A percentile compares a stretch with the other conserved stretches of the same genome.
Conservation (phyloP, 371 early-diverging fungal species). For the Paramicrosporidium saccamoebae region DNA sequence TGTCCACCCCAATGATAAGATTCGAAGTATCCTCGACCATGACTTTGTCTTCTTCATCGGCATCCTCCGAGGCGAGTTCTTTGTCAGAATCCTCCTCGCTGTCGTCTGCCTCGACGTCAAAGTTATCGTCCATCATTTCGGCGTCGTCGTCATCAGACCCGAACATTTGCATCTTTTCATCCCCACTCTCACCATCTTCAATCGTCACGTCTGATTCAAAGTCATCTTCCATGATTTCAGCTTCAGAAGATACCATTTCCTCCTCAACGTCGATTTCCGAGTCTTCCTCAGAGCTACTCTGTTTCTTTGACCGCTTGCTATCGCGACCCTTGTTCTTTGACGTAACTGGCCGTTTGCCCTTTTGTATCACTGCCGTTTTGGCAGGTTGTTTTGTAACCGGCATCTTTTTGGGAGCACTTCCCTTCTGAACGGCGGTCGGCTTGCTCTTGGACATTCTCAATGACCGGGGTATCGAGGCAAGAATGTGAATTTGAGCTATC, state of each 20-base stretch:
- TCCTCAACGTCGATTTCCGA: conserved; percentile 6
- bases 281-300: conserved; percentile 4
- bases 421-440: too few relatives aligned
- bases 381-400: too few relatives aligned
- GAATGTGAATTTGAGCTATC: too few relatives aligned
- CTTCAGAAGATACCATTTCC: conserved; percentile 6
- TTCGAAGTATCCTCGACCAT: neutral
- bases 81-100: conserved; percentile 9
- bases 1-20: too few relatives aligned
- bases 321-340: too few relatives aligned
- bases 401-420: too few relatives aligned
- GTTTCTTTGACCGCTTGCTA: too few relatives aligned
- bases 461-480: too few relatives aligned
- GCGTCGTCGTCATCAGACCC: too few relatives aligned
- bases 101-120: conserved; percentile 8
- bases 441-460: too few relatives aligned
- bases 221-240: conserved; percentile 7
- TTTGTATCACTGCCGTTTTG: too few relatives aligned
- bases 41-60: neutral
- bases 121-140: conserved; percentile 13
- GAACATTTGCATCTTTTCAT: conserved; percentile 9
- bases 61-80: conserved; percentile 4
- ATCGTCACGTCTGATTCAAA: conserved; percentile 9
- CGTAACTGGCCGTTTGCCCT: too few relatives aligned
- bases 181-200: conserved; percentile 10